Base-by-base conservation (phyloP, 345 rosid species). In the Pistacia atlantica region DNA sequence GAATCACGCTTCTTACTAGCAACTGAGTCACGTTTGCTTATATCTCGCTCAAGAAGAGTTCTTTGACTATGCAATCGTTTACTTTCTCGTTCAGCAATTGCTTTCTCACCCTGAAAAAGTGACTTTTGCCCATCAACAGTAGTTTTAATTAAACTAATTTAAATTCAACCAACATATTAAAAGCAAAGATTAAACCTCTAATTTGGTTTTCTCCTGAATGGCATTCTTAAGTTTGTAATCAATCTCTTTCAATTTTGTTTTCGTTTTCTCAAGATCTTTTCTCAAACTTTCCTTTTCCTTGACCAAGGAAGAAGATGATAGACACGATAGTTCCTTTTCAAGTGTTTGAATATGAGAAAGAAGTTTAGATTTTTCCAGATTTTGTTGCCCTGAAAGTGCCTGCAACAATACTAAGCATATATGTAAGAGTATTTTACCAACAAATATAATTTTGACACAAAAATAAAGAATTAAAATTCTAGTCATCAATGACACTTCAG, bases 131-230 rank as follows among this genome's bases (percentile, higher is more conserved):
- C 58, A 45, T n/a, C 11, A 37, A 28, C 13, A 48, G 67, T 12
- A 56, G 18, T 42, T 22, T 10, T 38, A 68, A 57, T 33, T 45
- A 69, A 55, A 18, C 54, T 4, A 74, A 49, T 5, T 46, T 73
- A 49, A 75, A 66, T 59, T 59, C 58, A 37, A 25, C 7, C 4
- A 35, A 38, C 20, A 75, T 13, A 38, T 13, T 10, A 49, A 58
- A 65, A 18, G 56, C n/a, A 54, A 51, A 16, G 57, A 0, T 13
- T 42, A 78, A 78, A 94, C 99, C 99, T 95, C 99, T 75, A 95
- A 90, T 86, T 91, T 95, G 66, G 98, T 95, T 86, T 93, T 95
- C 85, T 95, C 97, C 83, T 95, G 99, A 78, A 93, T 86, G 68
- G 65, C 86, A 89, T 84, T 95, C 88, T 86, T 93, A 62, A 95